Percentiles rank a stretch among this genome's conserved stretches.
phyloP scores from a whole-genome alignment of 2,329 filamentous ascomycete species.

The Penicillium sp. region DNA sequence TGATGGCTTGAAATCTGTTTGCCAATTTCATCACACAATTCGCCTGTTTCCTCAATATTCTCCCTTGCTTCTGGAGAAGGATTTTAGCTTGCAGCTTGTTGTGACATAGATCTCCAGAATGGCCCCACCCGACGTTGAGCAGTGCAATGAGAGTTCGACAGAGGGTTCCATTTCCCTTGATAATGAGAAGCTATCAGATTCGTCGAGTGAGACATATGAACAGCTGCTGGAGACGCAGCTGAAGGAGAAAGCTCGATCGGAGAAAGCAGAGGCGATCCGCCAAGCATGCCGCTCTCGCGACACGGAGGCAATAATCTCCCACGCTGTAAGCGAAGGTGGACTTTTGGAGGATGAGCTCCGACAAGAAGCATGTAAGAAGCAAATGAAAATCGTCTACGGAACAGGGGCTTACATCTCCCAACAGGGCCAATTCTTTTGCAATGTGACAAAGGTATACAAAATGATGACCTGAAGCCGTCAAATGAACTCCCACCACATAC shows the following conservation, averaged over 20 bases:
- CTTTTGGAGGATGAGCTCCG: conserved; percentile 68
- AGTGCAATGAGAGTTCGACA: neutral
- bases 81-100: neutral
- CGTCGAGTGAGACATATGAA: neutral
- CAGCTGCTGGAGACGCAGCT: conserved; percentile 1
- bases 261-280: conserved; percentile 53
- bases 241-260: conserved; percentile 8
- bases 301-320: conserved; percentile 54
- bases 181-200: conserved; percentile 3
- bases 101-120: neutral
- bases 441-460: conserved; percentile 23
- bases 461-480: conserved; percentile 48
- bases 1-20: neutral
- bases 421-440: conserved; percentile 54
- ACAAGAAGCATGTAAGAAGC: conserved; percentile 71
- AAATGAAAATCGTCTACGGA: neutral
- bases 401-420: conserved; percentile 14
- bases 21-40: neutral
- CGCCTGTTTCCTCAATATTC: neutral
- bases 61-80: neutral
- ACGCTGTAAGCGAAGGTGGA: conserved; percentile 66
- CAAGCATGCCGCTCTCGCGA: conserved; percentile 63
- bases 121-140: neutral
- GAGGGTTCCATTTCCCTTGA: neutral
- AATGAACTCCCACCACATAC: conserved; percentile 68